phyloP scores from a whole-genome alignment of 768 basidiomycete genomes.

The Pleurotus cornucopiae region DNA sequence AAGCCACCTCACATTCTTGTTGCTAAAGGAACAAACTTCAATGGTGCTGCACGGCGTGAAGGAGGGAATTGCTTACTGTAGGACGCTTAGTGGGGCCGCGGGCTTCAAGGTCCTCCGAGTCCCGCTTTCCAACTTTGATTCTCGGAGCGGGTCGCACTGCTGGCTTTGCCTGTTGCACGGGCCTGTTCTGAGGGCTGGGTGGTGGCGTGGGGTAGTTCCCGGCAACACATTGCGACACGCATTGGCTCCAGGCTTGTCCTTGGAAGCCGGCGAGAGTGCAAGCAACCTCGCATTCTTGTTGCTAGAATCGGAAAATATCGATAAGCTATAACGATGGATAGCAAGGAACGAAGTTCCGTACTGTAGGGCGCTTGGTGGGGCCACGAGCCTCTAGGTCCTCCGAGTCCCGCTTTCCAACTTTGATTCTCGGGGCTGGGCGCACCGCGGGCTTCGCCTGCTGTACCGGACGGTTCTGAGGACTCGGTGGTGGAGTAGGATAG shows the following conservation, averaged over 20 bases:
- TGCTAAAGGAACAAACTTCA: not conserved
- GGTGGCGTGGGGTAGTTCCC: not conserved
- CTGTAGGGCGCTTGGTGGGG: not conserved
- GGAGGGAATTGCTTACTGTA: no score
- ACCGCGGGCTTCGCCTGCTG: not conserved
- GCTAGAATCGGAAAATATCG: no score
- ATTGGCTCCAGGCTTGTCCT: not conserved
- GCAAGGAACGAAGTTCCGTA: no score
- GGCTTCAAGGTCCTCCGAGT: no score
- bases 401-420: no score
- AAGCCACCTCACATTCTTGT: not conserved
- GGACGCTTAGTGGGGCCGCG: no score
- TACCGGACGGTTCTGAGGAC: not conserved
- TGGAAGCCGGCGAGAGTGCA: not conserved
- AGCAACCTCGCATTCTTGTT: not conserved
- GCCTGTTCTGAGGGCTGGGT: not conserved
- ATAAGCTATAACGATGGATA: no score
- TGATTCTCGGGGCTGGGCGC: not conserved
- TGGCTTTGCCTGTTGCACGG: not conserved
- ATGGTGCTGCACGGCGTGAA: no score
- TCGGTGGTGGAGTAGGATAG: not conserved
- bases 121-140: not conserved
- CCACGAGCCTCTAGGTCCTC: not conserved
- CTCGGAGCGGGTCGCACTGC: not conserved
- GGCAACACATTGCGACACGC: not conserved